Percentiles rank a stretch among this genome's conserved stretches.
Conservation (phyloP, 345 rosid genomes). For the Gossypium stocksii region DNA sequence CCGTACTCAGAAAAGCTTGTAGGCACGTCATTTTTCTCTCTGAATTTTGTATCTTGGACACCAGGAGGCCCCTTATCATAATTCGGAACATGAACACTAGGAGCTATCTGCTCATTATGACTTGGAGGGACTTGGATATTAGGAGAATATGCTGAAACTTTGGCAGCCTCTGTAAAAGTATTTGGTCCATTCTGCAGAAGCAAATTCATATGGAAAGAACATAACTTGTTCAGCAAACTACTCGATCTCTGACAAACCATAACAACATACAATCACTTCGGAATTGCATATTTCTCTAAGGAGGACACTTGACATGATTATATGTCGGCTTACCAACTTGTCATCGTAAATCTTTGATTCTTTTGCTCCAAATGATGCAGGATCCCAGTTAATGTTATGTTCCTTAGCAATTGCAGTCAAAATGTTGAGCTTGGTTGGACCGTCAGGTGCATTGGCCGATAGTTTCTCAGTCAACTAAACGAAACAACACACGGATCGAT, state of each 20-base stretch:
- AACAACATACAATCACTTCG: neutral
- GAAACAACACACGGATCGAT: neutral
- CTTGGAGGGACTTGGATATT: conserved; percentile 24
- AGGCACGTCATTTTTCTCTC: conserved; percentile 30
- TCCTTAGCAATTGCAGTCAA: conserved; percentile 75
- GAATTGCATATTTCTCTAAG: neutral
- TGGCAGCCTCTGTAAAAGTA: conserved; percentile 31
- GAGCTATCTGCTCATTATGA: conserved; percentile 27
- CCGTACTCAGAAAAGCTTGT: conserved; percentile 25
- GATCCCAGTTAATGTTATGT: conserved; percentile 76
- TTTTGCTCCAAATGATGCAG: conserved; percentile 51
- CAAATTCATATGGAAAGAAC: conserved; percentile 15
- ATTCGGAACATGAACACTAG: conserved; percentile 27
- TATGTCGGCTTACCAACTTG: conserved; percentile 39
- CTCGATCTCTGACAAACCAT: conserved; percentile 7
- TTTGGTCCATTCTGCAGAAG: conserved; percentile 65
- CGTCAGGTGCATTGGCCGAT: conserved; percentile 82
- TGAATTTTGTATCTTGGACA: conserved; percentile 25
- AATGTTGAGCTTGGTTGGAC: conserved; percentile 64
- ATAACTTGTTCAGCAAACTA: conserved; percentile 12
- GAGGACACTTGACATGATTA: neutral
- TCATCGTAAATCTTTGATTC: conserved; percentile 48
- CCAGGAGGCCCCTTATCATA: conserved; percentile 19
- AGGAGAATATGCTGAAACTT: conserved; percentile 30
- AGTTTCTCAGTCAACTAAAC: conserved; percentile 75